phyloP scores from a whole-genome alignment of 805 yeast species.

The Ascoidea tarda region DNA sequence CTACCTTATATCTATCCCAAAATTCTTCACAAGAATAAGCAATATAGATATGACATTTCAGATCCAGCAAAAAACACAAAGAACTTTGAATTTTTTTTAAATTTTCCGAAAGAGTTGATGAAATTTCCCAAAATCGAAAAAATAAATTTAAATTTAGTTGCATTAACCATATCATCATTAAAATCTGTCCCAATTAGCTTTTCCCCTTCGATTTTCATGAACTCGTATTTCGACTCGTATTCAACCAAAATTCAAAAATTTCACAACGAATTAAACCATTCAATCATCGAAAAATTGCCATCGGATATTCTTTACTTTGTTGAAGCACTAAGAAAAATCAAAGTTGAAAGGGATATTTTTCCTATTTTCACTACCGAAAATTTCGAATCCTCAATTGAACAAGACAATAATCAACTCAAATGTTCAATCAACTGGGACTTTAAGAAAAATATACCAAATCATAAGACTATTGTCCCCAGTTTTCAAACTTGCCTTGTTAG shows the following conservation, averaged over 20 bases:
- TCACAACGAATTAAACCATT: not conserved
- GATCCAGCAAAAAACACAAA: not conserved
- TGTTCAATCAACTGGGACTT: not conserved
- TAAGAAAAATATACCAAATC: no score
- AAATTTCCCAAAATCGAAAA: no score
- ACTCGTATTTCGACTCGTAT: no score
- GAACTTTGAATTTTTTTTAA: not conserved
- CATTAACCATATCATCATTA: not conserved
- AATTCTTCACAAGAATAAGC: not conserved
- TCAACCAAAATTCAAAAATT: no score
- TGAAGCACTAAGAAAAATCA: not conserved
- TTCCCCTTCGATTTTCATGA: not conserved
- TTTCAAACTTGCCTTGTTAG: slow-evolving; percentile 28
- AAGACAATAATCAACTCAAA: not conserved
- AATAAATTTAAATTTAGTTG: no score
- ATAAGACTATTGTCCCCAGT: slow-evolving; percentile 20
- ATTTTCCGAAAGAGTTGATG: no score
- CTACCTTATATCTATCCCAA: not conserved
- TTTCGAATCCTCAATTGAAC: not conserved
- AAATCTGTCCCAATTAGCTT: not conserved
- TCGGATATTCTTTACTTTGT: no score
- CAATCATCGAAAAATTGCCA: not conserved
- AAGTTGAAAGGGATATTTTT: not conserved
- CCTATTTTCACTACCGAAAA: no score
- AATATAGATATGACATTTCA: not conserved